Conservation (phyloP, 768 basidiomycete species). For the Lactarius quietus region DNA sequence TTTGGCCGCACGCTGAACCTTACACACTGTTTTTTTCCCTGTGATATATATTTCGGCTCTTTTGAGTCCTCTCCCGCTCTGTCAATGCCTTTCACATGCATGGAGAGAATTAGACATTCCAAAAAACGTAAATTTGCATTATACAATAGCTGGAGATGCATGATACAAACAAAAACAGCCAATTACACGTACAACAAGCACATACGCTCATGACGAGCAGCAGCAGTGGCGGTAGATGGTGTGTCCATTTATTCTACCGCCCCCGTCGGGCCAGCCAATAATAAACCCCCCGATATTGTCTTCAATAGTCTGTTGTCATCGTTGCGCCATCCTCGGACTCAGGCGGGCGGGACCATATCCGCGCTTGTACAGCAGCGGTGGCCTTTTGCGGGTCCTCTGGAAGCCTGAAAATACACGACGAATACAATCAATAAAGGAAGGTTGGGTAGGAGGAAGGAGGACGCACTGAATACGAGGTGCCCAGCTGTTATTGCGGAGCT, state of each 20-base stretch:
- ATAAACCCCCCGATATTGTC: neutral
- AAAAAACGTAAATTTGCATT: constrained; percentile 8
- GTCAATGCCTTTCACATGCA: too few relatives aligned
- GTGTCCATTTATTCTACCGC: neutral
- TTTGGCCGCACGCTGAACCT: too few relatives aligned
- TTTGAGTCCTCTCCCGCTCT: too few relatives aligned
- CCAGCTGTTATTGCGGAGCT: constrained; percentile 73
- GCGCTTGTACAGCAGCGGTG: constrained; percentile 60
- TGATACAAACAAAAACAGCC: neutral
- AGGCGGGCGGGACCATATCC: constrained; percentile 58
- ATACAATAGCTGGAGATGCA: constrained; percentile 11
- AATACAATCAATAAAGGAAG: too few relatives aligned
- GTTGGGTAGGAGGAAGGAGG: too few relatives aligned
- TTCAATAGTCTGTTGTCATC: neutral
- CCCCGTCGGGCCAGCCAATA: neutral
- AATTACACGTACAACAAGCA: neutral
- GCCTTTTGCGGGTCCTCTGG: constrained; percentile 69
- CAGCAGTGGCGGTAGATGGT: neutral
- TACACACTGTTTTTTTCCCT: too few relatives aligned
- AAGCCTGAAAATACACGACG: too few relatives aligned
- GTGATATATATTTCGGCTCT: too few relatives aligned
- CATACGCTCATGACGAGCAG: neutral
- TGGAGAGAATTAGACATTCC: neutral
- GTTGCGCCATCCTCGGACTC: neutral
- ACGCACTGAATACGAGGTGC: constrained; percentile 55